A percentile compares a stretch with the other conserved stretches of the same genome.
These are phyloP conservation scores for Trypanosomatidae sp. DNA, from an alignment of 208 protist species.

Conservation along the genomic window DNA sequence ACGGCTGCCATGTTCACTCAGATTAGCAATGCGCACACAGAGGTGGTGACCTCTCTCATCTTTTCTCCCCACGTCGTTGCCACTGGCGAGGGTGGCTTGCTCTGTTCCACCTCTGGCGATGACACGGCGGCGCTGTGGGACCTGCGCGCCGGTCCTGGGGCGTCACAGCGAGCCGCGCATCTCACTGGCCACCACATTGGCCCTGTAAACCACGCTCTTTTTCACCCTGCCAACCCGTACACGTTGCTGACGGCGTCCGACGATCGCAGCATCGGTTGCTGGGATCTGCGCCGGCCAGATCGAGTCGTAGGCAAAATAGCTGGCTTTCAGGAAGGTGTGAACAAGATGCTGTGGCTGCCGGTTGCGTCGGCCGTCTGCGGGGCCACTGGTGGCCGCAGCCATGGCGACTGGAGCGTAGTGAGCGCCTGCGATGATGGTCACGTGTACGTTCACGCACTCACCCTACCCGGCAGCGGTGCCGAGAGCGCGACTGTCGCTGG, in stretches of 20 bases:
- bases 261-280: constrained; percentile 70
- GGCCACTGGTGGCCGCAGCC: constrained; percentile 1
- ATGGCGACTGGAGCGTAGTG: constrained; percentile 32
- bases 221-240: constrained; percentile 39
- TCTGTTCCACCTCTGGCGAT: constrained; percentile 85
- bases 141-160: constrained; percentile 21
- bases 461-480: constrained; percentile 4
- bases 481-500: neutral
- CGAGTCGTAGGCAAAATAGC: constrained; percentile 38
- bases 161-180: constrained; percentile 16
- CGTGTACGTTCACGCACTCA: constrained; percentile 73
- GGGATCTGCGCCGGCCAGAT: constrained; percentile 62
- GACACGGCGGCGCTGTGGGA: constrained; percentile 86
- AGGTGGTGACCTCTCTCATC: constrained; percentile 74
- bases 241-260: constrained; percentile 72
- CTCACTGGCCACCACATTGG: constrained; percentile 50
- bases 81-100: constrained; percentile 23
- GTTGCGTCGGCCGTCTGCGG: constrained; percentile 14
- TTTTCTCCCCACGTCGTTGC: constrained; percentile 52
- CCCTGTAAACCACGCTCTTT: constrained; percentile 77
- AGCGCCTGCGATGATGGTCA: constrained; percentile 85
- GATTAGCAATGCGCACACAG: constrained; percentile 55
- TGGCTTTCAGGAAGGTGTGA: constrained; percentile 77
- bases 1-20: constrained; percentile 39
- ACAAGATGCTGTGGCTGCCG: constrained; percentile 73